These are phyloP conservation scores for Solanum pinnatisectum DNA, from an alignment of 257 asterid genomes.

Conservation along the genomic window DNA sequence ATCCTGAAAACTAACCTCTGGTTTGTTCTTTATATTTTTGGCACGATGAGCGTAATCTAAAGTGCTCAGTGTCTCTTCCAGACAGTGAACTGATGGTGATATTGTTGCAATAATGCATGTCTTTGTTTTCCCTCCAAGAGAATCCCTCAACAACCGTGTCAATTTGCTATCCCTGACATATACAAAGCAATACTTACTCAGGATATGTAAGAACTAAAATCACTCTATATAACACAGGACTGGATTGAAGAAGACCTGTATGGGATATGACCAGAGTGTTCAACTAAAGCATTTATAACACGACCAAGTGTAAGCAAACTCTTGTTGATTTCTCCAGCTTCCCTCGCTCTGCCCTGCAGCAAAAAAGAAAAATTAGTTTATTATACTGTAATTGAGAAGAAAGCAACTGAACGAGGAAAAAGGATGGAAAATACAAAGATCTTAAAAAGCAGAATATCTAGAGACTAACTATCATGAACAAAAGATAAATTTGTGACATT, in stretches of 20 bases:
- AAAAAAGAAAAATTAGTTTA: background rate
- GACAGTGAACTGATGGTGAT: slow-evolving; percentile 9
- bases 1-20: background rate
- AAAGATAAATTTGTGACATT: background rate
- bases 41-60: slow-evolving; percentile 7
- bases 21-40: slow-evolving; percentile 27
- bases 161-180: slow-evolving; percentile 89
- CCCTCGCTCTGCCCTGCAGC: slow-evolving; percentile 97
- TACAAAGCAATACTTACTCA: background rate
- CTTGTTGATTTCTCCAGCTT: slow-evolving; percentile 99
- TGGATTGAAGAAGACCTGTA: slow-evolving; percentile 48
- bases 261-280: slow-evolving; percentile 96
- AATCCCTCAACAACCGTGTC: slow-evolving; percentile 28
- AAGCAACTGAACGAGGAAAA: background rate
- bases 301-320: slow-evolving; percentile 98
- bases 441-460: background rate
- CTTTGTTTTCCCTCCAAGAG: slow-evolving; percentile 10
- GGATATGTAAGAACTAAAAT: background rate
- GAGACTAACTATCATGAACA: background rate
- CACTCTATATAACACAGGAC: background rate
- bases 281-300: slow-evolving; percentile 90
- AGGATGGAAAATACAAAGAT: background rate
- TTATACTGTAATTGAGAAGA: background rate
- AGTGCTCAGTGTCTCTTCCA: slow-evolving; percentile 17
- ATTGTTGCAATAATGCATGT: slow-evolving; percentile 11